These are phyloP conservation scores for Suillus spraguei DNA, from an alignment of 768 basidiomycete genomes.

Conservation along the genomic window DNA sequence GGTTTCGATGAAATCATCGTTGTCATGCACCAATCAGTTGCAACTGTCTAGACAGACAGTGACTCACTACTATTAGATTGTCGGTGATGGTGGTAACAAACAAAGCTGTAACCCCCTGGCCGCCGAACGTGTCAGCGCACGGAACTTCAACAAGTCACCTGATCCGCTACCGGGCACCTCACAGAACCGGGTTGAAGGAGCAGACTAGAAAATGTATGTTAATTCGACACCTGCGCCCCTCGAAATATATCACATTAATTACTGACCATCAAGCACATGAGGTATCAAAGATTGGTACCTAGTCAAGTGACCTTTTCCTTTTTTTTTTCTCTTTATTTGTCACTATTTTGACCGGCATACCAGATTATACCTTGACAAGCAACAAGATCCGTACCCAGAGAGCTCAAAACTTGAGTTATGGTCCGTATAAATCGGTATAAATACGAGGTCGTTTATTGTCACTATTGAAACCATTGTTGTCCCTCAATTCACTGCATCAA, in stretches of 20 bases:
- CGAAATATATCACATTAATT: background rate
- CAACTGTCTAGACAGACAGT: background rate
- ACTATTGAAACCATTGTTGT: background rate
- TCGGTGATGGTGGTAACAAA: background rate
- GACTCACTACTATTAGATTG: background rate
- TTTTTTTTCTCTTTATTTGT: background rate
- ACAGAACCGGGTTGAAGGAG: background rate
- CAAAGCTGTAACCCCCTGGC: background rate
- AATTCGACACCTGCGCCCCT: background rate
- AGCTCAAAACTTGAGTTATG: background rate
- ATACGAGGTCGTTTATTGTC: background rate
- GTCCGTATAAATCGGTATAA: constrained; percentile 6
- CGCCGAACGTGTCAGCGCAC: background rate
- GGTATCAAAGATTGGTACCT: background rate
- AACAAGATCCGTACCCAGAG: constrained; percentile 1
- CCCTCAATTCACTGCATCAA: background rate
- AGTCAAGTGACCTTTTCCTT: background rate
- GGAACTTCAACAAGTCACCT: background rate
- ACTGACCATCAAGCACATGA: background rate
- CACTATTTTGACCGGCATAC: background rate
- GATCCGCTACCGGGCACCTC: background rate
- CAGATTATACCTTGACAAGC: background rate
- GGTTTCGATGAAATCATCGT: background rate
- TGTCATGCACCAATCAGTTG: background rate
- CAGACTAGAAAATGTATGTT: background rate